Evolutionary conservation across 768 basidiomycete species (phyloP), one percentile per base, ranked within the genome.

Genomic region (Suillus paluster): DNA sequence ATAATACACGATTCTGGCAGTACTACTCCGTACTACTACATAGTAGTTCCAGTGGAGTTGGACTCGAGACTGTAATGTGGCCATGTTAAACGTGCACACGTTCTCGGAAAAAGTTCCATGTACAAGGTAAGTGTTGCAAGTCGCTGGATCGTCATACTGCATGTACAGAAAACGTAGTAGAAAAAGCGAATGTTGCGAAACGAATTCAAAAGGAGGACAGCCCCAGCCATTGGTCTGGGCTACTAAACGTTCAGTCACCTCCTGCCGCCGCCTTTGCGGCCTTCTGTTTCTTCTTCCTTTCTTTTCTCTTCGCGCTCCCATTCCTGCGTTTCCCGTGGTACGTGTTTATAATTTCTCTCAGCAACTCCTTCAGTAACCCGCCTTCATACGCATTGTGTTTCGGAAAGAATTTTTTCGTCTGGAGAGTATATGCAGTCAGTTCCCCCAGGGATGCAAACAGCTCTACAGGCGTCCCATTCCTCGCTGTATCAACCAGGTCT

Each of bases 311-410:
- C 49, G 63, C 59, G 23, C 66, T 66, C 30, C 73, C 64, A 17
- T 71, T 67, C 5, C 60, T 63, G 41, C 64, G 62, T 27, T 38
- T 60, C 36, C 69, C 63, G 30, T 59, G 63, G 58, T 68, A 70
- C 4, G 67, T 58, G 21, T 61, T 45, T 39, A 60, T 15, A 30
- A 73, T 67, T 59, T 55, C 54, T 11, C 54, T 39, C 6, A 77
- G 49, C 19, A 75, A 50, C n/a, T 67, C 63, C 3, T 64, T 66
- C 45, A 78, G 69, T 6, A 78, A 67, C 21, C 77, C 72, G 12
- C 77, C 74, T 5, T 65, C 62, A 42, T 65, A 63, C 7, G 72
- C 73, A 33, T 63, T 63, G 52, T 73, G 36, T 23, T 68, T 72
- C 1, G 74, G 77, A 23, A 79, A 72, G 61, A 63, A 67, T 41